Conservation (phyloP, 345 rosid species). For the Brassica napus region Da-Ae NC_063444.1:16701001-16701500, state of each 20-base stretch:
- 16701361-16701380: not conserved
- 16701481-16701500: no score
- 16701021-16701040: slow-evolving; percentile 40
- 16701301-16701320: slow-evolving; percentile 12
- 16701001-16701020: slow-evolving; percentile 42
- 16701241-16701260: slow-evolving; percentile 1
- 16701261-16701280: slow-evolving; percentile 17
- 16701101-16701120: slow-evolving; percentile 38
- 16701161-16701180: slow-evolving; percentile 46
- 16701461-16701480: no score
- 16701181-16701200: slow-evolving; percentile 74
- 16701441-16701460: no score
- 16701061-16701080: slow-evolving; percentile 40
- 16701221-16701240: slow-evolving; percentile 56
- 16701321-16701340: slow-evolving; percentile 24
- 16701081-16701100: slow-evolving; percentile 28
- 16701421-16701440: no score
- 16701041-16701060: slow-evolving; percentile 22
- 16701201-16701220: slow-evolving; percentile 62
- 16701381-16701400: not conserved
- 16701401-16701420: not conserved
- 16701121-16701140: slow-evolving; percentile 43
- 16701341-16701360: not conserved
- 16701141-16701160: slow-evolving; percentile 42
- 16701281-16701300: not conserved